Evolutionary conservation across 2,329 filamentous ascomycete species (phyloP).

Genomic region (Diaporthe sp.): DNA sequence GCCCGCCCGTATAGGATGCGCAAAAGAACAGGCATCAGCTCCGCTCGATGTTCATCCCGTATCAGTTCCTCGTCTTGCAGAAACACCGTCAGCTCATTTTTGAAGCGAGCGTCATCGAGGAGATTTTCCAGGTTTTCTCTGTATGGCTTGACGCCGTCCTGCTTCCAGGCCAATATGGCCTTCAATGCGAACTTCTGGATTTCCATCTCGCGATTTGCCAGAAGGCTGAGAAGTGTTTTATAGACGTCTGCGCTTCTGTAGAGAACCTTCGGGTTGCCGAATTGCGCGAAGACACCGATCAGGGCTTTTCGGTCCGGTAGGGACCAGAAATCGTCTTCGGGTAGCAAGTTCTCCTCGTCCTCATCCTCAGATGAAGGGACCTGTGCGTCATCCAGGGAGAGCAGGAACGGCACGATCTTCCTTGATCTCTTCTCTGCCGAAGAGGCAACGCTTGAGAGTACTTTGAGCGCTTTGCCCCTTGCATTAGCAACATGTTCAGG

Average conservation of each 20-base stretch:
- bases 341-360: slow-evolving; percentile 57
- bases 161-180: slow-evolving; percentile 91
- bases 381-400: slow-evolving; percentile 80
- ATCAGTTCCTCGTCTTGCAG: slow-evolving; percentile 83
- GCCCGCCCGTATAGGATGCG: slow-evolving; percentile 90
- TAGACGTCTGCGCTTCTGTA: slow-evolving; percentile 85
- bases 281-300: slow-evolving; percentile 85
- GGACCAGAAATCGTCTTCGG: slow-evolving; percentile 69
- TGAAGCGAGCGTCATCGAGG: slow-evolving; percentile 91
- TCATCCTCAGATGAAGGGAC: slow-evolving; percentile 56
- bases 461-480: slow-evolving; percentile 83
- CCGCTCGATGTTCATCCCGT: slow-evolving; percentile 77
- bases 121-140: slow-evolving; percentile 89
- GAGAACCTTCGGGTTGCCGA: slow-evolving; percentile 87
- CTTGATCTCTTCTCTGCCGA: slow-evolving; percentile 90
- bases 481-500: slow-evolving; percentile 68
- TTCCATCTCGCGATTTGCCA: slow-evolving; percentile 91
- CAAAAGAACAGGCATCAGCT: slow-evolving; percentile 88
- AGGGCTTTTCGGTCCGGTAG: slow-evolving; percentile 88
- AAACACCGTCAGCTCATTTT: slow-evolving; percentile 93
- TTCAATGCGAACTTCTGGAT: slow-evolving; percentile 89
- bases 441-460: slow-evolving; percentile 79
- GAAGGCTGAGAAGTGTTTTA: slow-evolving; percentile 78
- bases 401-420: slow-evolving; percentile 85
- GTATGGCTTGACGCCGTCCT: slow-evolving; percentile 80